These are phyloP conservation scores for Hamamelis virginiana DNA, from an alignment of 164 flowering plant species.

Conservation along the genomic window DNA sequence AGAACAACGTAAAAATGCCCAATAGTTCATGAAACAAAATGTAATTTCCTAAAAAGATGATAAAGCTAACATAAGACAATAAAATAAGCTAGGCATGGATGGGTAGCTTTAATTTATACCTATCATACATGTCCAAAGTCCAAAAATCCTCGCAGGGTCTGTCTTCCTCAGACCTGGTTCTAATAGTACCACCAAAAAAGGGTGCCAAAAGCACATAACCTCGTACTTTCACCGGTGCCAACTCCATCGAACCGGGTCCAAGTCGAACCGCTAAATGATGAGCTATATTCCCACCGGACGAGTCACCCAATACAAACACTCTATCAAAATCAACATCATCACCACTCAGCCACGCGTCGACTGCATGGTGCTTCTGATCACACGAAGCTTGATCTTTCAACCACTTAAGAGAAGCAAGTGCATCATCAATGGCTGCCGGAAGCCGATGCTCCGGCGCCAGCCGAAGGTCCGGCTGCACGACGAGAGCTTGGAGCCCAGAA, in stretches of 20 bases:
- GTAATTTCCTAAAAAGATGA: too few species aligned
- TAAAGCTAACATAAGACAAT: too few species aligned
- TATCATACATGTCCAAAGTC: conserved; percentile 56
- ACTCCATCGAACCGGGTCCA: conserved; percentile 41
- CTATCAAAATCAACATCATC: conserved; percentile 56
- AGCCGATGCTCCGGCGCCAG: conserved; percentile 77
- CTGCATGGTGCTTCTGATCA: too few species aligned
- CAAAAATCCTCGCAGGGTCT: conserved; percentile 65
- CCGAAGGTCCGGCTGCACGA: conserved; percentile 70
- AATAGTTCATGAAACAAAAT: too few species aligned
- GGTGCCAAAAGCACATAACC: conserved; percentile 71
- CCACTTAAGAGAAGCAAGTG: conserved; percentile 55
- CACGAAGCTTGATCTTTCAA: conserved; percentile 50
- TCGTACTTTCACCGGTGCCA: conserved; percentile 52
- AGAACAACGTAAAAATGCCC: too few species aligned
- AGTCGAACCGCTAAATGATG: conserved; percentile 57
- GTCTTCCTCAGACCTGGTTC: conserved; percentile 53
- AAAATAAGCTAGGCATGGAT: too few species aligned
- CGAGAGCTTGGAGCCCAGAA: conserved; percentile 48
- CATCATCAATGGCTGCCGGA: conserved; percentile 75
- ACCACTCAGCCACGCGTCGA: conserved; percentile 51
- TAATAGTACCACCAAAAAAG: conserved; percentile 66
- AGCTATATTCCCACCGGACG: conserved; percentile 82
- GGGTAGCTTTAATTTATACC: too few species aligned
- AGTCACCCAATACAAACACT: conserved; percentile 70